These are phyloP conservation scores for Auricularia sp. DNA, from an alignment of 768 basidiomycete genomes.

Conservation along the genomic window DNA sequence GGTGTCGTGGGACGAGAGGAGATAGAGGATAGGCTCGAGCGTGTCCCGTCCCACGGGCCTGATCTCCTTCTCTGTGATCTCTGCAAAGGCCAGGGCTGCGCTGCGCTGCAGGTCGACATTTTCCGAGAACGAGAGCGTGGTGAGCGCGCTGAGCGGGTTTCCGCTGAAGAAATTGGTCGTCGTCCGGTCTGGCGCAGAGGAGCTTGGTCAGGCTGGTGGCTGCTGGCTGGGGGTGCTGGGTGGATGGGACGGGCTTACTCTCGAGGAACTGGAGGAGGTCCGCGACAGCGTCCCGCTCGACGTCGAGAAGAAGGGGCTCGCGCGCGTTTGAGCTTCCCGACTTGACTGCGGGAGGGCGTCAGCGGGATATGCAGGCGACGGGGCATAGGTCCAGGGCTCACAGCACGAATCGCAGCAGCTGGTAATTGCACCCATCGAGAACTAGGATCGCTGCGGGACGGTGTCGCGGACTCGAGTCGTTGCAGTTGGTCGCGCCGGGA, in stretches of 20 bases:
- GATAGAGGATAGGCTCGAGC: constrained; percentile 93
- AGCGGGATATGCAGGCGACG: not conserved
- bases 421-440: constrained; percentile 57
- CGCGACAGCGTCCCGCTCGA: constrained; percentile 95
- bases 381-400: constrained; percentile 27
- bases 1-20: constrained; percentile 93
- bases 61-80: constrained; percentile 99
- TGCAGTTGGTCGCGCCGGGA: no score
- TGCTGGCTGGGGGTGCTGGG: not conserved
- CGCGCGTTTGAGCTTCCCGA: constrained; percentile 79
- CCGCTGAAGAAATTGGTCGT: constrained; percentile 98
- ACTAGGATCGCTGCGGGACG: not conserved
- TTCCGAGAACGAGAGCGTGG: constrained; percentile 95
- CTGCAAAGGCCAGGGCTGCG: constrained; percentile 95
- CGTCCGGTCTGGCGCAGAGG: constrained; percentile 63
- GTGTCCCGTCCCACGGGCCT: constrained; percentile 94
- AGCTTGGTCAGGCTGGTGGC: not conserved
- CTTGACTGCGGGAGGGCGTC: constrained; percentile 40
- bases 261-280: constrained; percentile 96
- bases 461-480: not conserved
- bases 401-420: constrained; percentile 83
- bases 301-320: constrained; percentile 78
- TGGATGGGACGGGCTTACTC: constrained; percentile 45
- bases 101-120: constrained; percentile 98
- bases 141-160: constrained; percentile 82